Percentiles rank a stretch among this genome's conserved stretches.
Evolutionary conservation across 169 alveolate species (phyloP).

Genomic region (Babesia gibsoni): DNA sequence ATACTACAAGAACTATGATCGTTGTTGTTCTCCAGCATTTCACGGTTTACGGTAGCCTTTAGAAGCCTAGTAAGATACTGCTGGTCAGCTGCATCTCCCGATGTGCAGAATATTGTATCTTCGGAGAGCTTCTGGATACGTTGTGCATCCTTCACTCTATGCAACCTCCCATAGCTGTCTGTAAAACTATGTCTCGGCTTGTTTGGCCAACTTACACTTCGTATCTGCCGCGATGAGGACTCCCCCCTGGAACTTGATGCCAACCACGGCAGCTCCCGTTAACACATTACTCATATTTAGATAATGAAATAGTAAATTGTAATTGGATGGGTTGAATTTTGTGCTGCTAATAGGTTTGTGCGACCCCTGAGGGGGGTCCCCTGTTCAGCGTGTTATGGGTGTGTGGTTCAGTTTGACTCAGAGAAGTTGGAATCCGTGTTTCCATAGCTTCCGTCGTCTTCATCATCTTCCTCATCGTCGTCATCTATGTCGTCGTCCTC

Average conservation of each 20-base stretch:
- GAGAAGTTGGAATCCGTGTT: conserved; percentile 55
- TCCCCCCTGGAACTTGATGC: conserved; percentile 62
- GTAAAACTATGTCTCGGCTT: background rate
- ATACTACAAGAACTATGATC: conserved; percentile 22
- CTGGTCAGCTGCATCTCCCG: conserved; percentile 68
- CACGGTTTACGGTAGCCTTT: conserved; percentile 23
- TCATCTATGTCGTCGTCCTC: conserved; percentile 78
- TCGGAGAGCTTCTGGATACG: conserved; percentile 38
- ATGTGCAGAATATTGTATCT: conserved; percentile 56
- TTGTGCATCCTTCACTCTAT: conserved; percentile 15
- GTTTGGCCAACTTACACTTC: conserved; percentile 26
- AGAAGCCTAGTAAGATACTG: conserved; percentile 54
- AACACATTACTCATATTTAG: conserved; percentile 49
- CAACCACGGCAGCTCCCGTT: conserved; percentile 59
- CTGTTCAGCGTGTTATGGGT: conserved; percentile 12
- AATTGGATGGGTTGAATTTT: background rate
- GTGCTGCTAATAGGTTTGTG: background rate
- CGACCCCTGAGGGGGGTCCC: background rate
- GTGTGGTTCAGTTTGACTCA: conserved; percentile 45
- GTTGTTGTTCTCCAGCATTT: conserved; percentile 47
- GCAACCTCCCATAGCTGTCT: conserved; percentile 63
- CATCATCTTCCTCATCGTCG: conserved; percentile 70
- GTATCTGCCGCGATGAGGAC: conserved; percentile 64
- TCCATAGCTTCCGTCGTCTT: conserved; percentile 65
- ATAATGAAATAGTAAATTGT: background rate